A percentile compares a stretch with the other conserved stretches of the same genome.
phyloP scores from a whole-genome alignment of 2,329 filamentous ascomycete genomes.

The Penicillium expansum region DNA sequence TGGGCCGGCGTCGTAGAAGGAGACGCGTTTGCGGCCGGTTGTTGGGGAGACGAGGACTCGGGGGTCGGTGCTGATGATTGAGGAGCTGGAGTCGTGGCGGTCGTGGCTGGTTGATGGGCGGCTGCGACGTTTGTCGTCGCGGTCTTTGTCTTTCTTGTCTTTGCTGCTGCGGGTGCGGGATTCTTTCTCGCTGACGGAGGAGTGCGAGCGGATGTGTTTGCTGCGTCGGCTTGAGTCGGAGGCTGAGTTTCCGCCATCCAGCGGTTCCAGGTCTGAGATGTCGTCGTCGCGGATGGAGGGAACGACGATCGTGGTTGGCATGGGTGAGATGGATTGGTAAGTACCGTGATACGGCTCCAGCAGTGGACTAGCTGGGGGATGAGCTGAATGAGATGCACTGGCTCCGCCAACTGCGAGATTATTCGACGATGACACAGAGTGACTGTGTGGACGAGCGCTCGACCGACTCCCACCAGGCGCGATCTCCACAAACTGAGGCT shows the following conservation, averaged over 20 bases:
- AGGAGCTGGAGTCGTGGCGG: constrained; percentile 24
- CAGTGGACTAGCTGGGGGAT: constrained; percentile 75
- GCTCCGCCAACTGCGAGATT: constrained; percentile 38
- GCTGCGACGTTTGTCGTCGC: constrained; percentile 27
- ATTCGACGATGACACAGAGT: constrained; percentile 40
- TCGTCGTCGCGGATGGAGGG: constrained; percentile 56
- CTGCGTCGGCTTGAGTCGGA: constrained; percentile 30
- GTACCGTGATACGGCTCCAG: constrained; percentile 91
- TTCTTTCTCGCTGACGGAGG: constrained; percentile 20
- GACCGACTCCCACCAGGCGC: constrained; percentile 29
- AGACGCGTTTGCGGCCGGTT: constrained; percentile 58
- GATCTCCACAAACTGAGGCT: constrained; percentile 37
- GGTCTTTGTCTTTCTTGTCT: constrained; percentile 33
- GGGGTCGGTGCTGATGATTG: constrained; percentile 36
- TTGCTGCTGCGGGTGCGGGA: constrained; percentile 17
- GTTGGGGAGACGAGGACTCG: constrained; percentile 46
- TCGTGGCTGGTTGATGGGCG: constrained; percentile 26
- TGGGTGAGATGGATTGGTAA: constrained; percentile 90
- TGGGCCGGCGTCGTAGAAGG: constrained; percentile 79
- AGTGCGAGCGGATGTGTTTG: constrained; percentile 26
- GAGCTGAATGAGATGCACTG: constrained; percentile 27
- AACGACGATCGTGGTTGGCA: constrained; percentile 75
- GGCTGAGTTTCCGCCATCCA: constrained; percentile 30
- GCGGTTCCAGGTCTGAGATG: constrained; percentile 50
- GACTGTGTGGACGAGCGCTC: constrained; percentile 29